phyloP scores from a whole-genome alignment of 495 filamentous ascomycete genomes.

The Tuber magnatum region DNA sequence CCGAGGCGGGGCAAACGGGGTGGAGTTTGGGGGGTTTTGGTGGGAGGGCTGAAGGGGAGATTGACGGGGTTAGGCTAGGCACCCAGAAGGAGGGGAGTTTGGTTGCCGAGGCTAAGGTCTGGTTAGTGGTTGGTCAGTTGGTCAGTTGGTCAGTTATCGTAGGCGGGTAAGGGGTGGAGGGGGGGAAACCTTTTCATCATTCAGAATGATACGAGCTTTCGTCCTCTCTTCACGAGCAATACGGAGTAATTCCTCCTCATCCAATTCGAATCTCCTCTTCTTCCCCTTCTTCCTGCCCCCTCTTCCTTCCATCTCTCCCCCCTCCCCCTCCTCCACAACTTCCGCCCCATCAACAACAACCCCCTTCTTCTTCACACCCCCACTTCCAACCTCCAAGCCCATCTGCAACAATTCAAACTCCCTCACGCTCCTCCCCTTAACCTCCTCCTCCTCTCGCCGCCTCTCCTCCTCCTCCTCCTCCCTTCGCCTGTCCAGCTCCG shows the following conservation, averaged over 20 bases:
- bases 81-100: slow-evolving; percentile 93
- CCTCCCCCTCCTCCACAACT: slow-evolving; percentile 23
- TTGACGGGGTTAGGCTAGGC: slow-evolving; percentile 69
- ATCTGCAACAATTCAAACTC: slow-evolving; percentile 63
- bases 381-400: slow-evolving; percentile 56
- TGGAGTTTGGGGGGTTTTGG: slow-evolving; percentile 60
- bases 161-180: background rate
- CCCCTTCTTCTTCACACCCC: slow-evolving; percentile 32
- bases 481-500: slow-evolving; percentile 54
- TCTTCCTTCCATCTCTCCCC: slow-evolving; percentile 9
- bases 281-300: slow-evolving; percentile 30
- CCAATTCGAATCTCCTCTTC: slow-evolving; percentile 77
- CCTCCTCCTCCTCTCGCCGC: slow-evolving; percentile 53
- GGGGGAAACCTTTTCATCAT: slow-evolving; percentile 63
- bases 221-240: slow-evolving; percentile 63
- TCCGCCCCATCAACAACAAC: slow-evolving; percentile 43
- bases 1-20: slow-evolving; percentile 74
- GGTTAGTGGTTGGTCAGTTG: background rate
- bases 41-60: slow-evolving; percentile 47
- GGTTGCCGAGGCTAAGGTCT: slow-evolving; percentile 53
- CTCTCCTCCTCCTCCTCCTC: slow-evolving; percentile 52
- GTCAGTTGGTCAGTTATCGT: background rate
- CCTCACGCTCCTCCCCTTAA: slow-evolving; percentile 50
- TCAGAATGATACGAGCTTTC: slow-evolving; percentile 59
- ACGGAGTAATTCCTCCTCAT: slow-evolving; percentile 68